phyloP scores from a whole-genome alignment of 2,329 filamentous ascomycete species.

The Alternaria novae-zelandiae region DNA sequence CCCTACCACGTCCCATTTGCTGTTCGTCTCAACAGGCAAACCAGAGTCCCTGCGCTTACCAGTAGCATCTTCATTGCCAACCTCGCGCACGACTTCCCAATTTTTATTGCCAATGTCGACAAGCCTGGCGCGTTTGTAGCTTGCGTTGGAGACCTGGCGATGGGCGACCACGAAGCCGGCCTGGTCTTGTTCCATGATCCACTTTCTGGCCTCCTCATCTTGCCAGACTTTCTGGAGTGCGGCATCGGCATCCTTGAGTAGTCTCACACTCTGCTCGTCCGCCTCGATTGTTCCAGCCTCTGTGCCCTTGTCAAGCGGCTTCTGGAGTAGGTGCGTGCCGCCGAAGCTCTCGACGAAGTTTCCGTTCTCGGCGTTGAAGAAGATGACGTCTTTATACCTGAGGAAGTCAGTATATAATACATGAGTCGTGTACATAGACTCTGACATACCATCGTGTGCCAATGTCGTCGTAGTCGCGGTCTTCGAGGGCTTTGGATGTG shows the following conservation, averaged over 20 bases:
- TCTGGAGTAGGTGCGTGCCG: conserved; percentile 38
- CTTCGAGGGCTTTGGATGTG: conserved; percentile 33
- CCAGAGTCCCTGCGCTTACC: conserved; percentile 42
- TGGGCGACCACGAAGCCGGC: conserved; percentile 43
- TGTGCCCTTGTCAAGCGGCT: conserved; percentile 30
- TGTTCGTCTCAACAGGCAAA: conserved; percentile 40
- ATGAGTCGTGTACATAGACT: too few relatives aligned
- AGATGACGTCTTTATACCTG: conserved; percentile 45
- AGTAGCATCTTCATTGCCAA: conserved; percentile 32
- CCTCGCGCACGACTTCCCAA: conserved; percentile 42
- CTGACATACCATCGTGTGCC: conserved; percentile 37
- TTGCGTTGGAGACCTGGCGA: conserved; percentile 41
- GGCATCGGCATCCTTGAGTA: conserved; percentile 39
- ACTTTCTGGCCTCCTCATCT: conserved; percentile 30
- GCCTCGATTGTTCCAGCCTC: conserved; percentile 46
- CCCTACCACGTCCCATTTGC: conserved; percentile 44
- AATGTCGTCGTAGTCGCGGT: conserved; percentile 46
- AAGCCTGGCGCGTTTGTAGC: conserved; percentile 44
- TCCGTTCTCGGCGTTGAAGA: conserved; percentile 31
- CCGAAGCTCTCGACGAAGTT: conserved; percentile 40
- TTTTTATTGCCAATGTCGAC: conserved; percentile 38
- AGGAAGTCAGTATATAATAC: background rate
- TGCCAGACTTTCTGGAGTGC: conserved; percentile 37
- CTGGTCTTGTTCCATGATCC: conserved; percentile 38
- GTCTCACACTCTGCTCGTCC: conserved; percentile 37